Evolutionary conservation across 2,329 filamentous ascomycete species (phyloP), one percentile per base, ranked within the genome.

Genomic region (Trichophyton rubrum): DNA sequence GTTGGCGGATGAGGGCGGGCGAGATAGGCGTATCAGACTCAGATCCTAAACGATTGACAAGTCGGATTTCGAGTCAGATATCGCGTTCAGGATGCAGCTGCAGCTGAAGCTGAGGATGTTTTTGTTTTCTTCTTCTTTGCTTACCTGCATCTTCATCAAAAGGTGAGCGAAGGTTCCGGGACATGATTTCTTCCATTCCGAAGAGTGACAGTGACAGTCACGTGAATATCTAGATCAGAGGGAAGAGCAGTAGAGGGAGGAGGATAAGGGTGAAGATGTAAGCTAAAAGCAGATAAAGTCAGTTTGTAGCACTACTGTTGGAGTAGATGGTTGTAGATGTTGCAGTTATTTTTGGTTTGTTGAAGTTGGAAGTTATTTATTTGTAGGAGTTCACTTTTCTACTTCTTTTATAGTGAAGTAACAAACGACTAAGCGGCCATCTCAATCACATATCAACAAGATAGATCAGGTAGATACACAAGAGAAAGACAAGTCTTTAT

Each of bases 181-280:
- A 58, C 56, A 58, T 58, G 35, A 43, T 24, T 58, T 41, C 35
- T 41, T 56, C 56, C 56, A 38, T 43, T 41, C 58, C 41, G 58
- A 47, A 49, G 7, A 53, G 43, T 43, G 2, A 35, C 15, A 40
- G 24, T 43, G 4, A 35, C 22, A 7, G 27, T 58, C 56, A 58
- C 56, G 56, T 58, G 56, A 30, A 58, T 58, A 58, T 55, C 49
- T 55, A 55, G 27, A 35, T 35, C 20, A 13, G 20, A 22, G 45
- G 11, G 20, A 49, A 27, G 13, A 24, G 41, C 3, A 13, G 41
- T n/a, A 17, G 11, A 49, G 45, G 22, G 11, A 15, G 9, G 9
- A 49, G 13, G n/a, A 43, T 17, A 17, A 17, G 15, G 40, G n/a
- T n/a, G 40, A 13, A 43, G 40, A 43, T 43, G 4, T 43, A 43